Evolutionary conservation across 768 basidiomycete genomes (phyloP), one percentile per base, ranked within the genome.

Genomic region (Rhodocollybia butyracea): DNA sequence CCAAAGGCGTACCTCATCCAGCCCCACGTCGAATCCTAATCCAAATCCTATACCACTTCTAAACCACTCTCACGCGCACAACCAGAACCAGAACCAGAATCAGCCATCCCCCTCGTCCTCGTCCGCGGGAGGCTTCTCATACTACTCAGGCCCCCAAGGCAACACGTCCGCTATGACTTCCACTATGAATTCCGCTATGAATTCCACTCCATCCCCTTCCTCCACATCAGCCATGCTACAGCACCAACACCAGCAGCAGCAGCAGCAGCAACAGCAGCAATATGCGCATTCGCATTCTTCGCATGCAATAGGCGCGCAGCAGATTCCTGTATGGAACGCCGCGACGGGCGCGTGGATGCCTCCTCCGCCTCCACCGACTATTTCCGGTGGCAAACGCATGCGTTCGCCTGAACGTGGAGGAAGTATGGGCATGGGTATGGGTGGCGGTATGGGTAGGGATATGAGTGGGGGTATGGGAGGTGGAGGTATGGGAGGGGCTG

Each of bases 271-370:
- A n/a, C n/a, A n/a, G n/a, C n/a, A n/a, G n/a, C n/a, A n/a, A n/a
- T n/a, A n/a, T n/a, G n/a, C n/a, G n/a, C n/a, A n/a, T n/a, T n/a
- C n/a, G n/a, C n/a, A n/a, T n/a, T n/a, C n/a, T n/a, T n/a, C n/a
- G n/a, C n/a, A n/a, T n/a, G n/a, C n/a, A n/a, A n/a, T n/a, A n/a
- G 46, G 31, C 0, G 46, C 19, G 26, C 48, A 50, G n/a, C 48
- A 38, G n/a, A 50, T 50, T 13, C 48, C 48, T 4, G 48, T 50
- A 8, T 50, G 48, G 48, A 50, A 50, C 38, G 32, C 48, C 13
- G 34, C 48, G 10, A 50, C 48, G 22, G 48, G 48, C 15, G 48
- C 34, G 34, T 50, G 48, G 48, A 50, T 50, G 48, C 48, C 48
- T 13, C 15, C 48, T 1, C n/a, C 48, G 5, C 19, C 34, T 13